A percentile compares a stretch with the other conserved stretches of the same genome.
Conservation (phyloP, 1,139 yeast genomes). For the Yamadazyma epiphylla region DNA sequence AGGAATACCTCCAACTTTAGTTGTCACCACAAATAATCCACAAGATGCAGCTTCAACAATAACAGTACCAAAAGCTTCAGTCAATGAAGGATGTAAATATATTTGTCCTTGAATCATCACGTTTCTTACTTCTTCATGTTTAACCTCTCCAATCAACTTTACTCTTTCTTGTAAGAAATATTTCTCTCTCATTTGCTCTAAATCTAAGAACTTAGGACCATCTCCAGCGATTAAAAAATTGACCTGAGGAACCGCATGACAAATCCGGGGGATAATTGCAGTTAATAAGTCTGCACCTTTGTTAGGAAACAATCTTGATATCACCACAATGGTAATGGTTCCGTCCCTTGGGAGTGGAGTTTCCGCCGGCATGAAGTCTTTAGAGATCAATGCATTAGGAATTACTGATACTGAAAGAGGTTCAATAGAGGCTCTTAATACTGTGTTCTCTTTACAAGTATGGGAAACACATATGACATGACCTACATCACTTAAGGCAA, state of each 20-base stretch:
- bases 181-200: conserved; percentile 93
- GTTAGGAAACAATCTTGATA: conserved; percentile 89
- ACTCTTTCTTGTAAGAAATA: conserved; percentile 86
- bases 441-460: conserved; percentile 95
- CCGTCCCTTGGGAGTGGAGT: conserved; percentile 5
- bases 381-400: conserved; percentile 91
- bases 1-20: conserved; percentile 96
- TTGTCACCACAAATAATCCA: conserved; percentile 89
- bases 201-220: conserved; percentile 91
- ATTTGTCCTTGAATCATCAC: conserved; percentile 94
- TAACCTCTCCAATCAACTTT: conserved; percentile 76
- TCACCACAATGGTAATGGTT: conserved; percentile 78
- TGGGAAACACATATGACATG: conserved; percentile 95
- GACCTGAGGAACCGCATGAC: conserved; percentile 60
- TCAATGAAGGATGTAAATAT: conserved; percentile 86
- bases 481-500: conserved; percentile 81
- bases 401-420: conserved; percentile 82
- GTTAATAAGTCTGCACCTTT: conserved; percentile 91
- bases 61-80: conserved; percentile 98
- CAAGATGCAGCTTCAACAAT: conserved; percentile 97
- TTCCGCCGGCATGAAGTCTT: conserved; percentile 68
- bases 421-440: conserved; percentile 76
- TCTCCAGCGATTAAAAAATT: conserved; percentile 90
- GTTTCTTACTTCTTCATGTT: conserved; percentile 90
- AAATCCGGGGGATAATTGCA: conserved; percentile 82